These are phyloP conservation scores for Vitellaria paradoxa DNA, from an alignment of 179 eudicot species.

Conservation along the genomic window DNA sequence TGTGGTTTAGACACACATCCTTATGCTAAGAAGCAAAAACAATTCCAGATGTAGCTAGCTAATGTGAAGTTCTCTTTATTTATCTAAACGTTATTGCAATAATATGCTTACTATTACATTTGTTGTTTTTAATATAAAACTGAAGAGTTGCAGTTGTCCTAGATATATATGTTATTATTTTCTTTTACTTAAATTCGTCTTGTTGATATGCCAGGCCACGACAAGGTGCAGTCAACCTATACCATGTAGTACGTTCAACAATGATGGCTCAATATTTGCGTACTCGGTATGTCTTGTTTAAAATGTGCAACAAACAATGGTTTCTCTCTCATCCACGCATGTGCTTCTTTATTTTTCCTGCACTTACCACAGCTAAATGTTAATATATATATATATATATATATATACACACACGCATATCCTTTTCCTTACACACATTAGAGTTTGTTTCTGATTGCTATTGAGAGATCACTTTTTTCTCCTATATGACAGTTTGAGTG, in stretches of 20 bases:
- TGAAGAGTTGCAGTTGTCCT: neutral
- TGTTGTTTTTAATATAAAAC: neutral
- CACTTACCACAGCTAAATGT: slow-evolving; percentile 63
- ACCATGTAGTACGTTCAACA: slow-evolving; percentile 79
- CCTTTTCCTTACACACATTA: no score
- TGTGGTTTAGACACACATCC: neutral
- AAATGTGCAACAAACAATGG: neutral
- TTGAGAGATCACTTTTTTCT: no score
- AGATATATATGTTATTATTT: neutral
- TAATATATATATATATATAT: no score
- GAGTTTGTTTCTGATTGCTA: no score
- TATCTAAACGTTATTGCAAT: neutral
- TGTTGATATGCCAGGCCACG: slow-evolving; percentile 53
- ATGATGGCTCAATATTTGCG: slow-evolving; percentile 82
- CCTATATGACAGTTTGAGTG: no score
- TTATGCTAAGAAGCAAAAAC: no score
- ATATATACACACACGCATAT: no score
- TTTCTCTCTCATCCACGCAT: slow-evolving; percentile 7
- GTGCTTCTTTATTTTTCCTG: no score
- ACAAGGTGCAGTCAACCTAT: slow-evolving; percentile 83
- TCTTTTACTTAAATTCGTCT: slow-evolving; percentile 6
- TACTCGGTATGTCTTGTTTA: slow-evolving; percentile 55
- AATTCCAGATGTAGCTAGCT: neutral
- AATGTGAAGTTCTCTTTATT: neutral
- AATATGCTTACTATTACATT: neutral